Evolutionary conservation across 352 stramenopile genomes (phyloP), one percentile per base, ranked within the genome.

Genomic region (Globisporangium alternatum): DNA sequence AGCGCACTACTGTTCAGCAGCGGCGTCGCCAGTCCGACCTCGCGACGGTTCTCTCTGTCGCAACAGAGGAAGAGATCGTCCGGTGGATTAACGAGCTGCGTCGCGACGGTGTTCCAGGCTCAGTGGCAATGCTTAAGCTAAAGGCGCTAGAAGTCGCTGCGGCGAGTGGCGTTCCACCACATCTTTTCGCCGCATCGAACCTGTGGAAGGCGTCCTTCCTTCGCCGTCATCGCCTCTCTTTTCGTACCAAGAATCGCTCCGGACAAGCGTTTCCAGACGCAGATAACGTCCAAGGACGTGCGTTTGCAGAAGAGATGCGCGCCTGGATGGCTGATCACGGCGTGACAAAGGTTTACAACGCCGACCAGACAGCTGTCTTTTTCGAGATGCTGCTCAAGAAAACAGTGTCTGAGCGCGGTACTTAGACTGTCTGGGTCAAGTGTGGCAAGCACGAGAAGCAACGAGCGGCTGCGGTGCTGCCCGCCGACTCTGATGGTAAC

Each of bases 361-460:
- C 68, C 0, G 56, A 80, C 47, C 67, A 75, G 53, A 75, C 64
- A 3, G 64, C 60, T 1, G 53, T 77, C 0, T 71, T 64, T 44
- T 72, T 78, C 52, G 62, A 81, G 41, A 80, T 77, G 49, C 37
- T 77, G 0, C 65, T 70, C 0, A 69, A 67, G 60, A 69, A 64
- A 22, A 78, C 60, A 7, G 55, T 80, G 5, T 69, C 55, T n/a
- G 19, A n/a, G 39, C 39, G 39, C 15, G 39, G 39, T n/a, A n/a
- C 10, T 17, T 8, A 45, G 39, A 45, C 39, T n/a, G 39, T 45
- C 10, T 45, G 58, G n/a, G n/a, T n/a, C n/a, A n/a, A n/a, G n/a
- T n/a, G n/a, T n/a, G 39, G 39, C 15, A 45, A n/a, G 39, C 39
- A n/a, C 10, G 39, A 45, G 15, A 45, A 45, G 39, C 39, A 45